phyloP scores from a whole-genome alignment of 768 basidiomycete species.

The Boletus rubroflammeus region DNA sequence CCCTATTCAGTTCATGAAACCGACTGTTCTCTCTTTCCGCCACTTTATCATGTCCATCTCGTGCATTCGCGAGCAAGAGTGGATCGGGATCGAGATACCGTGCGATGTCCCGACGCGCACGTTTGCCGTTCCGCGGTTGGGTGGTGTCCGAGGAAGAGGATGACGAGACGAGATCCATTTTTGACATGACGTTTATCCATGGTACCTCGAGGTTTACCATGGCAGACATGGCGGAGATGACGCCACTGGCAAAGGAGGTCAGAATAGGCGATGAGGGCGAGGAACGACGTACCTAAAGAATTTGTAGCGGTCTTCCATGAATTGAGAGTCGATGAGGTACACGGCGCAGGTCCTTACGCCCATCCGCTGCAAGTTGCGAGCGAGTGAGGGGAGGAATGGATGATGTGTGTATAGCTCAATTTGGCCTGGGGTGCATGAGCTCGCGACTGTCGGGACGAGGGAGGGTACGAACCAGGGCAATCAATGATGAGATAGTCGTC shows the following conservation, averaged over 20 bases:
- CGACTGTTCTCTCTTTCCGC: conserved; percentile 62
- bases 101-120: conserved; percentile 76
- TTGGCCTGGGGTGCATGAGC: conserved; percentile 57
- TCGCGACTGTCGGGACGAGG: neutral
- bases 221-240: conserved; percentile 96
- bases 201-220: conserved; percentile 98
- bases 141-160: conserved; percentile 34
- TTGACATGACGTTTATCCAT: conserved; percentile 97
- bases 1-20: conserved; percentile 92
- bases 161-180: conserved; percentile 91
- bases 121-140: conserved; percentile 67
- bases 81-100: conserved; percentile 98
- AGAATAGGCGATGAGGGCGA: neutral
- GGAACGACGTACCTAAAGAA: conserved; percentile 72
- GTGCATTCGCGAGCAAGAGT: conserved; percentile 64
- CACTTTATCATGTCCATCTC: conserved; percentile 42
- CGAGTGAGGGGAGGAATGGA: conserved; percentile 89
- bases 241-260: conserved; percentile 55
- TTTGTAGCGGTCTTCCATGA: conserved; percentile 99
- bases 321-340: conserved; percentile 96
- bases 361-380: conserved; percentile 67
- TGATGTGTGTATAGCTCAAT: conserved; percentile 99
- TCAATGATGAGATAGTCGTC: conserved; percentile 94
- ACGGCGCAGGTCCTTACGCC: conserved; percentile 84
- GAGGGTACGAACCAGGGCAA: conserved; percentile 66